Conservation (phyloP, 495 filamentous ascomycete genomes). For the Daldinia concentrica region DNA sequence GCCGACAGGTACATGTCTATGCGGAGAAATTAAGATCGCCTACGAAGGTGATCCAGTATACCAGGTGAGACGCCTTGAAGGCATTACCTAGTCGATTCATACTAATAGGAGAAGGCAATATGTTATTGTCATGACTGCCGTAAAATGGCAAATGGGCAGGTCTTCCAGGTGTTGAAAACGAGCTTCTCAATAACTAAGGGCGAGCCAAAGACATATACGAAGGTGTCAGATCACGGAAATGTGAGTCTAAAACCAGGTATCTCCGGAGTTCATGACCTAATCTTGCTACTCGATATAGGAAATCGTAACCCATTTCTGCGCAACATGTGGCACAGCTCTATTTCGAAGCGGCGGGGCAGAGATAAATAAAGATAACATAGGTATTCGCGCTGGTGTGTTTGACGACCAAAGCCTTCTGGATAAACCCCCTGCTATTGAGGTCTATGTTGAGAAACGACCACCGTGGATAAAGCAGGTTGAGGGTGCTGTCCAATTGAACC, state of each 20-base stretch:
- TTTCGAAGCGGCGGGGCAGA: conserved; percentile 4
- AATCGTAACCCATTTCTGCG: conserved; percentile 18
- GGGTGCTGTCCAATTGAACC: conserved; percentile 17
- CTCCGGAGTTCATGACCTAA: background rate
- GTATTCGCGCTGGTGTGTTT: conserved; percentile 17
- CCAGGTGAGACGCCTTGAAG: background rate
- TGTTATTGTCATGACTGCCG: conserved; percentile 24
- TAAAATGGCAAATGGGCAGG: conserved; percentile 14
- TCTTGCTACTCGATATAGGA: background rate
- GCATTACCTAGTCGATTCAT: background rate
- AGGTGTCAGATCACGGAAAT: conserved; percentile 21
- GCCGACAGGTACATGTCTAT: conserved; percentile 23
- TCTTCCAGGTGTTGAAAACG: conserved; percentile 9
- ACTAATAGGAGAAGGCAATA: conserved; percentile 11
- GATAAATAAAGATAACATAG: background rate
- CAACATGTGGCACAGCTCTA: conserved; percentile 12
- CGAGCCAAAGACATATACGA: conserved; percentile 13
- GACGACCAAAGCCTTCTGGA: conserved; percentile 20
- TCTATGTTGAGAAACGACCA: conserved; percentile 19
- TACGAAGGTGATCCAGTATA: conserved; percentile 17
- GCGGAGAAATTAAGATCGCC: conserved; percentile 19
- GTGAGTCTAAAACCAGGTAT: background rate
- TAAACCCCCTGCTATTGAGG: conserved; percentile 12
- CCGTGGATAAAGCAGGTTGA: conserved; percentile 24
- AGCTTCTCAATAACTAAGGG: conserved; percentile 18